Evolutionary conservation across 2,329 filamentous ascomycete species (phyloP).

Genomic region (Cordyceps fumosorosea): DNA sequence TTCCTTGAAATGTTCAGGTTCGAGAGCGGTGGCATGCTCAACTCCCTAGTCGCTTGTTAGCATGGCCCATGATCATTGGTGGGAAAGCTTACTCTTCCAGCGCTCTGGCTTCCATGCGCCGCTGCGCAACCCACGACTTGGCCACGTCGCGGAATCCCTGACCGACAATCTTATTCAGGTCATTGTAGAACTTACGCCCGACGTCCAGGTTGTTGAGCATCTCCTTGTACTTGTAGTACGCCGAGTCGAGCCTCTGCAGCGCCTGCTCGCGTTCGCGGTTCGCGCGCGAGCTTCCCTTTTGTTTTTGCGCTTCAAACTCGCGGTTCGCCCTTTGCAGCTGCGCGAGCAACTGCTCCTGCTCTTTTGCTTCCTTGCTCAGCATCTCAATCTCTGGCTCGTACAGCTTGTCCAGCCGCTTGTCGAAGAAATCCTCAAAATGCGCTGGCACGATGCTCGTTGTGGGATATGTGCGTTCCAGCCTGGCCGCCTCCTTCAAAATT

Average conservation of each 20-base stretch:
- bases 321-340: constrained; percentile 70
- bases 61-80: neutral
- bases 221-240: constrained; percentile 94
- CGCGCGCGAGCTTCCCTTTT: constrained; percentile 54
- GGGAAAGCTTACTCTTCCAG: constrained; percentile 60
- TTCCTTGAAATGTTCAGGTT: constrained; percentile 34
- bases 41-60: constrained; percentile 31
- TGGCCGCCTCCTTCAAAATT: constrained; percentile 73
- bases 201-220: constrained; percentile 87
- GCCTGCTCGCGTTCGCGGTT: constrained; percentile 74
- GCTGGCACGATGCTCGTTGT: constrained; percentile 78
- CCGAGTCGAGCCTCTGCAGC: constrained; percentile 80
- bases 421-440: constrained; percentile 89
- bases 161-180: constrained; percentile 79
- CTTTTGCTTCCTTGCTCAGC: constrained; percentile 62
- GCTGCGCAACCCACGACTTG: constrained; percentile 70
- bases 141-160: constrained; percentile 71
- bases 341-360: constrained; percentile 66
- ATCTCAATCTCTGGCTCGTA: constrained; percentile 75
- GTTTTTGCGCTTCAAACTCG: constrained; percentile 67
- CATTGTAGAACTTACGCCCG: constrained; percentile 94
- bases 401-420: constrained; percentile 63
- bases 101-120: constrained; percentile 72
- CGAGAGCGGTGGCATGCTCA: constrained; percentile 45
- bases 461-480: constrained; percentile 79